Conservation (phyloP, 495 filamentous ascomycete species). For the Hypoxylon perforatum region DNA sequence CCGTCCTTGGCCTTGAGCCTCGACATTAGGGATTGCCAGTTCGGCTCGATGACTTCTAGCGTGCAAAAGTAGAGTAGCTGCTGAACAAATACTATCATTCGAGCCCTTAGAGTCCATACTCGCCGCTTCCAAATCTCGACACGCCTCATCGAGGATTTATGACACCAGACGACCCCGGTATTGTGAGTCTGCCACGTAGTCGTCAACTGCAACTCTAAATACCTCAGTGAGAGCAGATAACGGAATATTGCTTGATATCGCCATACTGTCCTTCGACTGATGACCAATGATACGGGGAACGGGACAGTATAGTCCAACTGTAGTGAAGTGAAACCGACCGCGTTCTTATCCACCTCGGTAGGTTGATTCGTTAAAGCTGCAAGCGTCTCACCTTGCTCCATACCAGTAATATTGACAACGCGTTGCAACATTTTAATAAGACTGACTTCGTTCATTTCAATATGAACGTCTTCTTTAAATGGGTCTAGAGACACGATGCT, state of each 20-base stretch:
- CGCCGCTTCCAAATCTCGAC: slow-evolving; percentile 93
- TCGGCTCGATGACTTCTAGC: slow-evolving; percentile 95
- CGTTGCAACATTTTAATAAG: slow-evolving; percentile 94
- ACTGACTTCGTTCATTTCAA: slow-evolving; percentile 94
- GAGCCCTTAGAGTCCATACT: slow-evolving; percentile 88
- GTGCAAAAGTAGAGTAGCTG: slow-evolving; percentile 97
- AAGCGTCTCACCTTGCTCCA: slow-evolving; percentile 83
- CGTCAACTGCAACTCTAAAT: slow-evolving; percentile 85
- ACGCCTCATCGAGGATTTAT: slow-evolving; percentile 75
- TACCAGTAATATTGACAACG: slow-evolving; percentile 93
- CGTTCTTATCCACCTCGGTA: slow-evolving; percentile 84
- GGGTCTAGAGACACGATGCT: slow-evolving; percentile 94
- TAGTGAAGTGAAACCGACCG: slow-evolving; percentile 87
- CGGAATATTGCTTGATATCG: slow-evolving; percentile 96
- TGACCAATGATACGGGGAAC: slow-evolving; percentile 96
- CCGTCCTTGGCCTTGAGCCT: slow-evolving; percentile 73
- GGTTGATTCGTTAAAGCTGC: slow-evolving; percentile 61
- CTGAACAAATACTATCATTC: slow-evolving; percentile 97
- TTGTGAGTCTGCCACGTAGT: slow-evolving; percentile 91
- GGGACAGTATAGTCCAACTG: slow-evolving; percentile 94
- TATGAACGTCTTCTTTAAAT: slow-evolving; percentile 97
- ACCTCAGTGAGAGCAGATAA: slow-evolving; percentile 86
- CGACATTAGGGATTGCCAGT: slow-evolving; percentile 93
- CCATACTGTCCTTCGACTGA: slow-evolving; percentile 94
- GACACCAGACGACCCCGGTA: slow-evolving; percentile 83